These are phyloP conservation scores for Tympanopsis confertula DNA, from an alignment of 2,329 filamentous ascomycete species.

Conservation along the genomic window DNA sequence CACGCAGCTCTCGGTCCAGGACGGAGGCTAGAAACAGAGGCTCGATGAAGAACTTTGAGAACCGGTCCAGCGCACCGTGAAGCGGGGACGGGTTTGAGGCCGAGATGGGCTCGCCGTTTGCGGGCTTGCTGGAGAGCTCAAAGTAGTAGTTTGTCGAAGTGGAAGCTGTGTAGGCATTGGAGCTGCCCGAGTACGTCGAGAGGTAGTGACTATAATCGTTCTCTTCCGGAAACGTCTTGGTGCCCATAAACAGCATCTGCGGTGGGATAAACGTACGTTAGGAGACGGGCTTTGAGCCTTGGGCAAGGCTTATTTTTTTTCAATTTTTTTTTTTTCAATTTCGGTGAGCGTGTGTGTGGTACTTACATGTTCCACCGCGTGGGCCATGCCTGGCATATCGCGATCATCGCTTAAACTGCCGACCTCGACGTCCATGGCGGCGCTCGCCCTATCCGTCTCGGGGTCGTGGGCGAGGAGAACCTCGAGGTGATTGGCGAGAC, in stretches of 20 bases:
- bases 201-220: conserved; percentile 95
- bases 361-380: conserved; percentile 79
- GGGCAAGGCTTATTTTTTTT: neutral
- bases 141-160: conserved; percentile 98
- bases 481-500: conserved; percentile 76
- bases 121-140: neutral
- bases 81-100: conserved; percentile 48
- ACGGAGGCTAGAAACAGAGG: conserved; percentile 78
- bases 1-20: conserved; percentile 73
- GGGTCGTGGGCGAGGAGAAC: conserved; percentile 85
- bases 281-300: neutral
- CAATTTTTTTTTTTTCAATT: neutral
- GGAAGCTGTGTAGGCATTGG: conserved; percentile 86
- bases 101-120: conserved; percentile 29
- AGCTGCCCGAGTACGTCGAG: conserved; percentile 76
- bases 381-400: conserved; percentile 87
- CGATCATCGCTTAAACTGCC: conserved; percentile 87
- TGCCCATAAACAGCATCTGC: conserved; percentile 89
- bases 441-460: conserved; percentile 92
- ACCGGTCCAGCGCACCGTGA: conserved; percentile 75
- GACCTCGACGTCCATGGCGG: conserved; percentile 88
- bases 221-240: conserved; percentile 90
- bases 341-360: conserved; percentile 6
- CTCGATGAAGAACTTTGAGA: conserved; percentile 86
- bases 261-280: conserved; percentile 4